Evolutionary conservation across 2,329 filamentous ascomycete genomes (phyloP), one percentile per base, ranked within the genome.

Genomic region (Lachnellula cervina): DNA sequence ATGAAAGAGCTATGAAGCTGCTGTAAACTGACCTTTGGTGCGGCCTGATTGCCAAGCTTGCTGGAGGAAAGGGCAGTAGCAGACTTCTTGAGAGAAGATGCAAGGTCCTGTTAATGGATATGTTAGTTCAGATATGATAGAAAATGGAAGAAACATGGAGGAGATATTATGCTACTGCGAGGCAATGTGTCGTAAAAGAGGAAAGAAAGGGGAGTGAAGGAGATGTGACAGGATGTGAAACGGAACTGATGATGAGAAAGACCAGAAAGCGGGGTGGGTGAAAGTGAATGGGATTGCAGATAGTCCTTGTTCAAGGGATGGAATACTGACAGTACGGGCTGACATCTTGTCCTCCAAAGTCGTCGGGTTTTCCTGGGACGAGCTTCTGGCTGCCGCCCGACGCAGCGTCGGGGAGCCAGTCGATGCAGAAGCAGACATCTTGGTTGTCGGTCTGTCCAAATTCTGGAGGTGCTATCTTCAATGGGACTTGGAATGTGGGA

Each of bases 1-100:
- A 16, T 17, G 11, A 57, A 40, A 38, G 35, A 25, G 35, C 37
- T 8, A 38, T 28, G 23, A 38, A 38, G 38, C 42, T 45, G 42
- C 40, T 47, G 45, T 48, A 60, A 45, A 56, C 68, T 59, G 61
- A 83, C 81, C 77, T 83, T 83, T 63, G 75, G 71, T 59, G 68
- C 72, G 34, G 63, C 72, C 68, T 83, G 80, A 56, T 83, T 84
- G 54, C 74, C 75, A 61, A 83, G 68, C 64, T 80, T 83, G 49
- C 77, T 80, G 5, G 80, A 76, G 28, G 76, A 69, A 60, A 84
- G 71, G 40, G 75, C 74, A 38, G 73, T 70, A 32, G 78, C 69
- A 43, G 69, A 68, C 52, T 68, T 69, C 62, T 71, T 71, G 51
- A 70, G 59, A 17, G 62, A 62, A 53, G 52, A 50, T 46, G 59